Conservation (phyloP, 257 asterid species). For the Marsdenia floribunda region DNA sequence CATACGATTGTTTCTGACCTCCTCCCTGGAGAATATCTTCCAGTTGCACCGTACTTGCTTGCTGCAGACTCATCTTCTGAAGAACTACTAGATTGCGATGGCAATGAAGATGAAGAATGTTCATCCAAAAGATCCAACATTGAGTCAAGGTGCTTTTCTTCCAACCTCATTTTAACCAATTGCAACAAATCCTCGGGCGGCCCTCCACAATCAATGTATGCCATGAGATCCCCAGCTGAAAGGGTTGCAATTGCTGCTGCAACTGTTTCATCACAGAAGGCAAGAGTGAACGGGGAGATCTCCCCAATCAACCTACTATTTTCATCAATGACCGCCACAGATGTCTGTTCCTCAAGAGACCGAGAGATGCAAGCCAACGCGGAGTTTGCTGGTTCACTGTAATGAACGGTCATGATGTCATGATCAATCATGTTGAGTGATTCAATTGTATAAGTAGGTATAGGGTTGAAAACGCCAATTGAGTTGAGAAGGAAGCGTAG, state of each 20-base stretch:
- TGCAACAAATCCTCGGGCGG: constrained; percentile 64
- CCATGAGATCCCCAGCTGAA: constrained; percentile 69
- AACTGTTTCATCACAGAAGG: constrained; percentile 62
- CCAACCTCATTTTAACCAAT: constrained; percentile 52
- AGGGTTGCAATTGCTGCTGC: constrained; percentile 60
- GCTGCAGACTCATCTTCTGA: constrained; percentile 58
- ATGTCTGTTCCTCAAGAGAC: constrained; percentile 47
- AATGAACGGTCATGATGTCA: constrained; percentile 45
- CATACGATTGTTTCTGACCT: constrained; percentile 66
- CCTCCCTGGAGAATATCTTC: constrained; percentile 41
- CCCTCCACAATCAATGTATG: constrained; percentile 59
- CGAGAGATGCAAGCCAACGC: constrained; percentile 37
- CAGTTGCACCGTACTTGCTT: constrained; percentile 21
- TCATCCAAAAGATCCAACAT: constrained; percentile 64
- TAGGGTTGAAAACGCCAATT: constrained; percentile 62
- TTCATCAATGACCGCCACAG: constrained; percentile 67
- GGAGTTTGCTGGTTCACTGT: constrained; percentile 52
- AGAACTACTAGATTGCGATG: constrained; percentile 30
- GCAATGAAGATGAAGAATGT: constrained; percentile 21
- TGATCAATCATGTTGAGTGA: constrained; percentile 51
- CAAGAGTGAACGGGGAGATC: constrained; percentile 62
- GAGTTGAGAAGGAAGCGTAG: constrained; percentile 74
- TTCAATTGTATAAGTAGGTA: constrained; percentile 46
- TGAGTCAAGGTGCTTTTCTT: constrained; percentile 42
- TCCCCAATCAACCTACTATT: constrained; percentile 56